Percentiles rank a stretch among this genome's conserved stretches.
These are phyloP conservation scores for Daphne laureola DNA, from an alignment of 441 rosid species.

Conservation along the genomic window DNA sequence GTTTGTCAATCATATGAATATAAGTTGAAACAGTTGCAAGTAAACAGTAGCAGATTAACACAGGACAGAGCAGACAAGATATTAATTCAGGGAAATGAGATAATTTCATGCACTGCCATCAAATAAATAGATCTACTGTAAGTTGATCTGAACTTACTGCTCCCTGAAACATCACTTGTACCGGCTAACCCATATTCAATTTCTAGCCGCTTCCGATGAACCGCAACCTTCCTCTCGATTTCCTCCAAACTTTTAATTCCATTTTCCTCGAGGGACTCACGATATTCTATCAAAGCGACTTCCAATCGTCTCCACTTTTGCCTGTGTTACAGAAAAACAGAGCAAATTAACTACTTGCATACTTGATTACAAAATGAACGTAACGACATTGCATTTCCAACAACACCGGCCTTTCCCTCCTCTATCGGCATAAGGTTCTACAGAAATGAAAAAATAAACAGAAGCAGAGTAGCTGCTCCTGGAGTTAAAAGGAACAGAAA, in stretches of 20 bases:
- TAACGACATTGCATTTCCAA: not conserved
- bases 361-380: not conserved
- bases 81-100: too few species aligned
- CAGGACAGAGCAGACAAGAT: too few species aligned
- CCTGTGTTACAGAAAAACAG: constrained; percentile 25
- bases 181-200: constrained; percentile 57
- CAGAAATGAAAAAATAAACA: not conserved
- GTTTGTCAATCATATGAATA: too few species aligned
- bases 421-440: not conserved
- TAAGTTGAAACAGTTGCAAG: too few species aligned
- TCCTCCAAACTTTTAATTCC: constrained; percentile 81
- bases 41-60: too few species aligned
- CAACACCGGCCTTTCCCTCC: too few species aligned
- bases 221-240: constrained; percentile 81
- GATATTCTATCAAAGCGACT: constrained; percentile 92
- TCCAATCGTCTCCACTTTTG: constrained; percentile 87
- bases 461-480: not conserved
- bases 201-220: constrained; percentile 68
- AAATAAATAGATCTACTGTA: too few species aligned
- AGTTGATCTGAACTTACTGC: constrained; percentile 35
- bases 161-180: constrained; percentile 31
- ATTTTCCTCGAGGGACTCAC: constrained; percentile 90
- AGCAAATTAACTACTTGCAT: too few species aligned
- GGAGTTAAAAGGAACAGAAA: too few species aligned
- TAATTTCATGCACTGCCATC: too few species aligned